Base-by-base conservation (phyloP, 2,329 filamentous ascomycete species). In the Ophiostoma ulmi region DNA sequence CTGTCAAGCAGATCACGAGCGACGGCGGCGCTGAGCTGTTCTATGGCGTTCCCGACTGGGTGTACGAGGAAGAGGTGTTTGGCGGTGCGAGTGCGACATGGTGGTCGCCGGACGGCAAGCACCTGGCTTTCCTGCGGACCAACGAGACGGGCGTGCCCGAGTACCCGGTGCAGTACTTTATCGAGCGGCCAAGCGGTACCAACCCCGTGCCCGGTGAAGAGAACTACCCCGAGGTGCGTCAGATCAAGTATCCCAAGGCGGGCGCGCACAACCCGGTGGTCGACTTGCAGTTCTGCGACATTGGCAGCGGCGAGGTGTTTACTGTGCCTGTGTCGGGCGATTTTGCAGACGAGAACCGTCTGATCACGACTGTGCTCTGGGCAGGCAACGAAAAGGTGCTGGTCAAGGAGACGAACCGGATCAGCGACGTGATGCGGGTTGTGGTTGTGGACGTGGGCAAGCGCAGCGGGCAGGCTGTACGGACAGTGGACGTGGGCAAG, bases 211-310 rank as follows among this genome's bases (percentile, higher is more conserved):
- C 85, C 0, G 93, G 92, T 26, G 87, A 96, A 74, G 93, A 97
- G 78, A 89, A 88, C 69, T 99, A 99, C 77, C 95, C 95, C 0
- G 94, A 98, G 77, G 89, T 94, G 48, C 88, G 90, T 73, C 83
- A 93, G 75, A 96, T 99, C 86, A 99, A 99, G 80, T 99, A 99
- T 76, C 96, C 95, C 67, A 98, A 98, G 80, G 91, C 95, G 26
- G 96, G 95, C 3, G 90, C 94, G 1, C 93, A 94, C 66, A 99
- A 99, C 78, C 95, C 95, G 0, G 87, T 92, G 17, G 94, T 99
- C 4, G 89, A 93, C 72, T 81, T 99, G 41, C 86, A 92, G 70
- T 97, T 98, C 80, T 98, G 94, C 79, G 94, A 98, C 75, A 83
- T 97, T 26, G 84, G 84, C 11, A 91, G 90, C 76, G 86, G 86